Evolutionary conservation across 2,329 filamentous ascomycete species (phyloP).

Genomic region (Emydomyces testavorans): DNA sequence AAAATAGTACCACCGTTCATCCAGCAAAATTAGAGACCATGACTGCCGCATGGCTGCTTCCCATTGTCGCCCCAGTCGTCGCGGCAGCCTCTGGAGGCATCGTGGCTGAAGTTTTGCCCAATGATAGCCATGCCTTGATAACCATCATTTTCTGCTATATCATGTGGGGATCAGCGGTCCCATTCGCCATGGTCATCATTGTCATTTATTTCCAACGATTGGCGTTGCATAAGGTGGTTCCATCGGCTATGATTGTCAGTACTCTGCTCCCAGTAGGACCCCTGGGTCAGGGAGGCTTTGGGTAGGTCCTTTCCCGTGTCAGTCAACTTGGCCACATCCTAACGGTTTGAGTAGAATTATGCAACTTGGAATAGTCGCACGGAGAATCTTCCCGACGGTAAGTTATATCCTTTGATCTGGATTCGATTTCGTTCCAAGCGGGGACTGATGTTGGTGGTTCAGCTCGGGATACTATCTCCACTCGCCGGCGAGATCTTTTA

Average conservation of each 20-base stretch:
- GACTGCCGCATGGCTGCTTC: conserved; percentile 54
- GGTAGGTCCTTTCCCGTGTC: conserved; percentile 24
- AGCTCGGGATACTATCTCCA: conserved; percentile 25
- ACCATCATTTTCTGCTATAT: conserved; percentile 56
- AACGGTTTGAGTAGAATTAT: conserved; percentile 32
- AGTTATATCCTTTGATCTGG: conserved; percentile 6
- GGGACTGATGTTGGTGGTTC: conserved; percentile 3
- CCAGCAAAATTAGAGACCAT: conserved; percentile 41
- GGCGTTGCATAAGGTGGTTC: conserved; percentile 53
- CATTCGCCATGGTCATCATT: conserved; percentile 50
- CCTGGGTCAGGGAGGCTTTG: conserved; percentile 54
- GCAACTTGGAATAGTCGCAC: conserved; percentile 37
- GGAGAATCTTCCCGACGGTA: conserved; percentile 30
- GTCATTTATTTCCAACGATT: conserved; percentile 60
- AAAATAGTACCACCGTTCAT: conserved; percentile 13
- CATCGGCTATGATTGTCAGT: conserved; percentile 55
- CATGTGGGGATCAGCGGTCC: conserved; percentile 55
- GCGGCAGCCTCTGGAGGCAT: conserved; percentile 54
- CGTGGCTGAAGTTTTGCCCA: conserved; percentile 48
- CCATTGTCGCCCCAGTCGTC: conserved; percentile 56
- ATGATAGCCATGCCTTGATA: conserved; percentile 45
- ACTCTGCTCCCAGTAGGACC: conserved; percentile 57
- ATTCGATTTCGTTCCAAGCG: conserved; percentile 9
- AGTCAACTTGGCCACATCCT: neutral
- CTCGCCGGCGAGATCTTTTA: conserved; percentile 46